Conservation (phyloP, 2,329 filamentous ascomycete genomes). For the Ophiocordyceps robertsii region DNA sequence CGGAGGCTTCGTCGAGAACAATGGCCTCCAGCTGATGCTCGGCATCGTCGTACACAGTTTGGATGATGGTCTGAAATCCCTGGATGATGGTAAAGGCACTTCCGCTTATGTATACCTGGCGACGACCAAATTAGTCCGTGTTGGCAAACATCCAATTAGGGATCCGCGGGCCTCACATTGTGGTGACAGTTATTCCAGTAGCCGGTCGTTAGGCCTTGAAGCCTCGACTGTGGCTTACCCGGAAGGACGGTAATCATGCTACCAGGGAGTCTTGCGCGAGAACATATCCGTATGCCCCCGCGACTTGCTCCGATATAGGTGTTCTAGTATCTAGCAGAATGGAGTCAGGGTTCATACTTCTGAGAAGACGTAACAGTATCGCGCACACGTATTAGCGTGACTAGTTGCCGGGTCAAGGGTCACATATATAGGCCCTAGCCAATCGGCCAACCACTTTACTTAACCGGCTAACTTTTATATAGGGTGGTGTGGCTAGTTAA, state of each 20-base stretch:
- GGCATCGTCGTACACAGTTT: conserved; percentile 76
- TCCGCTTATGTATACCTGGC: conserved; percentile 76
- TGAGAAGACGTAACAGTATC: no score
- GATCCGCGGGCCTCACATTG: conserved; percentile 39
- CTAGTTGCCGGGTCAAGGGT: no score
- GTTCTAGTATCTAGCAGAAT: no score
- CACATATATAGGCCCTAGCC: no score
- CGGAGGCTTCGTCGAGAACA: conserved; percentile 65
- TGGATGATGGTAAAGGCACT: conserved; percentile 75
- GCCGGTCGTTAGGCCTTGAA: conserved; percentile 63
- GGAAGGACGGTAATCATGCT: conserved; percentile 66
- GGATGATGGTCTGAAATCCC: conserved; percentile 60
- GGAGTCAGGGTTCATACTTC: no score
- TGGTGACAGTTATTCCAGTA: conserved; percentile 61
- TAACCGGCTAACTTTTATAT: no score
- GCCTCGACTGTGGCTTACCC: conserved; percentile 62
- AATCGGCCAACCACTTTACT: no score
- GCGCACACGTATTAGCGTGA: no score
- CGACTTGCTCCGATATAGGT: neutral
- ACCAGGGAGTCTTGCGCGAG: neutral
- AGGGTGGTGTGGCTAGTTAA: no score
- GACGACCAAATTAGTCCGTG: neutral
- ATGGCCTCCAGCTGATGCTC: conserved; percentile 56
- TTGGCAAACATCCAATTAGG: neutral
- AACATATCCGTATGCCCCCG: neutral